Conservation (phyloP, 106 monocot genomes). For the Triglochin maritima region DNA sequence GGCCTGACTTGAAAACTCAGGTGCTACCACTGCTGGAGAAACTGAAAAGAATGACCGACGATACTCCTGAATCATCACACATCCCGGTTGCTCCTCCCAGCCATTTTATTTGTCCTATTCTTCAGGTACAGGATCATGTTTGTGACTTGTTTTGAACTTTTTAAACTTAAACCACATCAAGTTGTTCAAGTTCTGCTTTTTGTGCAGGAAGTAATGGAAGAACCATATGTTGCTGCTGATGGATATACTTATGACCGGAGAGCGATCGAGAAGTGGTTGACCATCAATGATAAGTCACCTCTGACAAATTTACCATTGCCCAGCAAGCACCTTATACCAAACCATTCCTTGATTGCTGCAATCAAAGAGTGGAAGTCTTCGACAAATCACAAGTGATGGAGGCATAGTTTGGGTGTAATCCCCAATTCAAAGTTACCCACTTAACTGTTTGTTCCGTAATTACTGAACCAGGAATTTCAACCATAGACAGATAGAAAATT, state of each 20-base stretch:
- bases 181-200: background rate
- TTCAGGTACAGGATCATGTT: constrained; percentile 28
- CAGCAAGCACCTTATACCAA: constrained; percentile 41
- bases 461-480: too few species aligned
- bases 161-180: background rate
- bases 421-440: too few species aligned
- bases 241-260: constrained; percentile 69
- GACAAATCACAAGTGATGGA: too few species aligned
- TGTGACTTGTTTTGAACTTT: background rate
- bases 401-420: too few species aligned
- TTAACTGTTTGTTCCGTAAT: too few species aligned
- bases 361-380: constrained; percentile 58
- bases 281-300: constrained; percentile 56
- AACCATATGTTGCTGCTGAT: constrained; percentile 72
- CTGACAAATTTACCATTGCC: constrained; percentile 49
- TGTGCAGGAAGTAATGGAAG: constrained; percentile 61
- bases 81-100: constrained; percentile 22
- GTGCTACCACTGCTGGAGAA: constrained; percentile 50
- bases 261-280: constrained; percentile 64
- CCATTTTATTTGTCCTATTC: constrained; percentile 72
- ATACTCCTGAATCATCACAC: constrained; percentile 4
- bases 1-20: constrained; percentile 46
- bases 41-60: constrained; percentile 32
- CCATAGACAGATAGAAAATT: too few species aligned
- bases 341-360: constrained; percentile 60